These are phyloP conservation scores for Hebeloma cylindrosporum DNA, from an alignment of 768 basidiomycete genomes.

Conservation along the genomic window DNA sequence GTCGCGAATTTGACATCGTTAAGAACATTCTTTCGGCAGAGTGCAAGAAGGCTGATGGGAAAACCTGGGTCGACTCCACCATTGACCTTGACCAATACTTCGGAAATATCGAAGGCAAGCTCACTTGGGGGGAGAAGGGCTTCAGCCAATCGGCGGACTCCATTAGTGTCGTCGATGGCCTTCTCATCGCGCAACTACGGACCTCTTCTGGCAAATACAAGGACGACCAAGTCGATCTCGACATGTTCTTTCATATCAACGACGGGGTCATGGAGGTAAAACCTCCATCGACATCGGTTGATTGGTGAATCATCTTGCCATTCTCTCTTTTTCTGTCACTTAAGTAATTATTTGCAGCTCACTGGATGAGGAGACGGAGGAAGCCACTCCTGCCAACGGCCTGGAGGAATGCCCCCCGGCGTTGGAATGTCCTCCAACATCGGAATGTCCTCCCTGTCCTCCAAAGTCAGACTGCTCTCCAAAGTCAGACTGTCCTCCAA, in stretches of 20 bases:
- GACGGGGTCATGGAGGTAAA: conserved; percentile 14
- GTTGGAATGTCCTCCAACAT: too few relatives aligned
- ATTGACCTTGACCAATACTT: conserved; percentile 19
- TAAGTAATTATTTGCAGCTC: conserved; percentile 7
- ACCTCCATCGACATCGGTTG: not conserved
- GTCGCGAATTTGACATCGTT: conserved; percentile 16
- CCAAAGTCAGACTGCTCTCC: too few relatives aligned
- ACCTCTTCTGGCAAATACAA: conserved; percentile 13
- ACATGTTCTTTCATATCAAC: conserved; percentile 11
- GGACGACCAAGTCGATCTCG: conserved; percentile 19
- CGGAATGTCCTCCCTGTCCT: too few relatives aligned
- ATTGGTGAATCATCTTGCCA: conserved; percentile 1
- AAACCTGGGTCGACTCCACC: conserved; percentile 17
- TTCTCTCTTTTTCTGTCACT: not conserved
- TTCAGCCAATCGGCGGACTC: conserved; percentile 18
- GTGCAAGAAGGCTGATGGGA: conserved; percentile 17
- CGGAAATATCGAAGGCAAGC: conserved; percentile 18
- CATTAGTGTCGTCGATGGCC: conserved; percentile 13
- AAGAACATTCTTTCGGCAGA: conserved; percentile 19
- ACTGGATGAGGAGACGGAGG: too few relatives aligned
- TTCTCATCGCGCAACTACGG: conserved; percentile 18
- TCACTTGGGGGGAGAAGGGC: conserved; percentile 18
- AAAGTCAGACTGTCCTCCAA: too few relatives aligned
- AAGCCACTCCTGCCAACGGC: too few relatives aligned
- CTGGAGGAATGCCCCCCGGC: too few relatives aligned